phyloP scores from a whole-genome alignment of 2,329 filamentous ascomycete species.

The Colletotrichum tabaci region DNA sequence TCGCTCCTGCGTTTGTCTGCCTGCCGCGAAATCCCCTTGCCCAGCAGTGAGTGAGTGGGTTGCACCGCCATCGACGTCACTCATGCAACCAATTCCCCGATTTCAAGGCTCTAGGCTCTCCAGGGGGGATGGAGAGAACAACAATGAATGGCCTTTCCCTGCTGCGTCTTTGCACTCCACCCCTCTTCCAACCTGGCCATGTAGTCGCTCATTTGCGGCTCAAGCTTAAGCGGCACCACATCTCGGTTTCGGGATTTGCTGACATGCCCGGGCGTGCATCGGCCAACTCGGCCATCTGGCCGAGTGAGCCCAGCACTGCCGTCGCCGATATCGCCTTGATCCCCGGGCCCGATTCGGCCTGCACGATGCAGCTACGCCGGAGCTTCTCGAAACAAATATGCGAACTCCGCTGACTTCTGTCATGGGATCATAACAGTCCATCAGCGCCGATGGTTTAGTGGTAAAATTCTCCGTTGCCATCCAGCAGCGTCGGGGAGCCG shows the following conservation, averaged over 20 bases:
- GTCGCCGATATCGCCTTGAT: background rate
- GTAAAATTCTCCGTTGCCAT: conserved; percentile 29
- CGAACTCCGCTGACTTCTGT: rapidly evolving
- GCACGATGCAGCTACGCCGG: too few species aligned
- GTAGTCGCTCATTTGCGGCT: background rate
- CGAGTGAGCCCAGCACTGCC: background rate
- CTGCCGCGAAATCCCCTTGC: conserved; percentile 3
- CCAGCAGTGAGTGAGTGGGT: background rate
- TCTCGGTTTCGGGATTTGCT: background rate
- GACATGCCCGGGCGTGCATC: background rate
- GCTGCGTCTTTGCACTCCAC: background rate
- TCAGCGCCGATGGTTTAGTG: conserved; percentile 21
- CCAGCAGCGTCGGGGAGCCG: conserved; percentile 24
- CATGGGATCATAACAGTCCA: background rate
- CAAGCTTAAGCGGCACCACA: background rate
- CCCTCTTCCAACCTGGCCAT: background rate
- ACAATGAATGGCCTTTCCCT: too few species aligned
- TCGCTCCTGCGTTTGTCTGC: background rate
- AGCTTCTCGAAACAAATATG: rapidly evolving
- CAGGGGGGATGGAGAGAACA: too few species aligned
- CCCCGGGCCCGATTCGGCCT: background rate
- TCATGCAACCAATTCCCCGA: background rate
- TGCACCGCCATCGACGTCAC: conserved; percentile 35
- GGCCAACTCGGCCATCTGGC: background rate
- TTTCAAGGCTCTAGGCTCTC: background rate